Evolutionary conservation across 371 early-diverging fungal species (phyloP), one percentile per base, ranked within the genome.

Genomic region (Blakeslea trispora): DNA sequence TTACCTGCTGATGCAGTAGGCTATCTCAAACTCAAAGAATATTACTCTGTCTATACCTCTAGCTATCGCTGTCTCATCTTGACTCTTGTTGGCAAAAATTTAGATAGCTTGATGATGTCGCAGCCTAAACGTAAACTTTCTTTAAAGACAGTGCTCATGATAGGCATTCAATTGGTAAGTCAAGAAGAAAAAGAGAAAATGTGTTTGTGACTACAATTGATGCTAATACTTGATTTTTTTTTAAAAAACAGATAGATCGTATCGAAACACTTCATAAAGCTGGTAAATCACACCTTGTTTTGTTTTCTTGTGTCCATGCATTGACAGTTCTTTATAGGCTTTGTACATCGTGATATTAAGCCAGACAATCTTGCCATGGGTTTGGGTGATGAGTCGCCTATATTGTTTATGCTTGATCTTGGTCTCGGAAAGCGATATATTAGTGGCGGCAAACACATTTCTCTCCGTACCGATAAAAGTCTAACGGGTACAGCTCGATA

Each of bases 311-410:
- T 10, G n/a, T n/a, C n/a, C n/a, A n/a, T 14, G 11, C 11, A 13
- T 28, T 7, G 3, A 28, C 3, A 9, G 9, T 9, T 18, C 3
- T 32, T 18, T 18, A 22, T 55, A 65, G 68, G 71, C 14, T 68
- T 66, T 59, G 83, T 89, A 58, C 90, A 91, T 63, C 83, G 90
- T 53, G 90, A 92, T 63, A 89, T 92, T 63, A 90, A 91, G 70
- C 98, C 98, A 5, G 99, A 97, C 73, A 99, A 99, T 84, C 97
- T 99, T 73, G 77, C 97, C 57, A 96, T 98, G 94, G 98, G 97
- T 45, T 81, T 90, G 55, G 93, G 91, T 35, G 89, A 89, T 66
- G 88, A 90, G 45, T 89, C 89, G 32, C 92, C 94, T 67, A 92
- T 91, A 55, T 91, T 99, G 34, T 94, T 94, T 72, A 87, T 98